These are phyloP conservation scores for Kluyveromyces sp. DNA, from an alignment of 1,139 yeast genomes.

Conservation along the genomic window DNA sequence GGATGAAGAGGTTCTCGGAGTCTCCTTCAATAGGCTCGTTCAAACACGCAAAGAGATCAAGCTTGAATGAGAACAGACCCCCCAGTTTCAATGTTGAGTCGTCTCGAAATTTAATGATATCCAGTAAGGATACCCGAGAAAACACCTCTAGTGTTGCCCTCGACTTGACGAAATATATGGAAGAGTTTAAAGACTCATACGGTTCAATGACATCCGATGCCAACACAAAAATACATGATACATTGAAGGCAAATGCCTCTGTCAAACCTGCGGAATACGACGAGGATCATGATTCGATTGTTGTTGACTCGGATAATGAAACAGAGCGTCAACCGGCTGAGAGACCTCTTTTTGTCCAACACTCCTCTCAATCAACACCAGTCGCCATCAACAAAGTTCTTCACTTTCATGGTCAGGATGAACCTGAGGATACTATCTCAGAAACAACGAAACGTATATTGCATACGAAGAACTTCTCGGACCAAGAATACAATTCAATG, in stretches of 20 bases:
- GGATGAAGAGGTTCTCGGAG: not conserved
- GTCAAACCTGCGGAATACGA: not conserved
- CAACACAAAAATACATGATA: not conserved
- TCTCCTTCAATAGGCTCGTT: not conserved
- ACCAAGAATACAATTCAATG: constrained; percentile 18
- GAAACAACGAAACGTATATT: constrained; percentile 6
- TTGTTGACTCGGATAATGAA: constrained; percentile 1
- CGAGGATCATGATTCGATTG: not conserved
- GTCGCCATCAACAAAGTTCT: not conserved
- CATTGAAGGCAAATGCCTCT: not conserved
- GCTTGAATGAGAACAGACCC: not conserved
- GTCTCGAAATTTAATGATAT: not conserved
- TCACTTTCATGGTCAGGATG: not conserved
- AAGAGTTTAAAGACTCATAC: not conserved
- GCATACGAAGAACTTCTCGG: constrained; percentile 13
- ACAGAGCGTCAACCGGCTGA: not conserved
- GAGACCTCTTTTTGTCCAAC: constrained; percentile 3
- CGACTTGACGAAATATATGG: constrained; percentile 4
- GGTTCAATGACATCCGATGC: not conserved
- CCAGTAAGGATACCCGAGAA: not conserved
- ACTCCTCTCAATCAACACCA: constrained; percentile 5
- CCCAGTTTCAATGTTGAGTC: not conserved
- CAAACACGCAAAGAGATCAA: not conserved
- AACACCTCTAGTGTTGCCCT: constrained; percentile 1
- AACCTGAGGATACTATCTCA: not conserved